Conservation (phyloP, 2,329 filamentous ascomycete species). For the Alternaria alternata region DNA sequence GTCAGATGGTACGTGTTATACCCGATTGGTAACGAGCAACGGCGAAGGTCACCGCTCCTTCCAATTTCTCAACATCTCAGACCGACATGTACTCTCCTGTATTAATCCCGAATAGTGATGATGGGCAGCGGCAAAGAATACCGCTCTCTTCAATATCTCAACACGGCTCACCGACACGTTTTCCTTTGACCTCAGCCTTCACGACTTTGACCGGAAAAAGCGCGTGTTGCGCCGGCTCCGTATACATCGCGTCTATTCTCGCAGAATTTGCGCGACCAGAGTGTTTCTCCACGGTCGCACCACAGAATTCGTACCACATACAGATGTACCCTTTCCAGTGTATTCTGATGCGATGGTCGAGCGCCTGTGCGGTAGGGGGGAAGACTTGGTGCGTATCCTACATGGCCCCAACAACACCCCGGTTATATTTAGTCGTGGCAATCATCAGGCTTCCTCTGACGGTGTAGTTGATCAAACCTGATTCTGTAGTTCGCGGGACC, state of each 20-base stretch:
- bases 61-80: not conserved
- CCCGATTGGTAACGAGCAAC: not conserved
- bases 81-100: not conserved
- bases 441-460: not conserved
- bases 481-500: not conserved
- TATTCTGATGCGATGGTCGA: not conserved
- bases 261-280: slow-evolving; percentile 1
- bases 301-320: not conserved
- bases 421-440: not conserved
- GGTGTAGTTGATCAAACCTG: not conserved
- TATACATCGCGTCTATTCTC: not conserved
- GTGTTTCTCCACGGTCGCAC: slow-evolving; percentile 19
- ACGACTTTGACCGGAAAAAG: not conserved
- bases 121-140: not conserved
- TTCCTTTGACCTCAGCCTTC: not conserved
- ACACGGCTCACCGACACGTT: not conserved
- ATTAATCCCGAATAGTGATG: not conserved
- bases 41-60: not conserved
- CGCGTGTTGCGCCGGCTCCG: not conserved
- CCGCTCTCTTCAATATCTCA: not conserved
- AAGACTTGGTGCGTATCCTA: not conserved
- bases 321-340: not conserved
- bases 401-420: not conserved
- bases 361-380: not conserved
- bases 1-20: not conserved